Evolutionary conservation across 495 filamentous ascomycete genomes (phyloP).

Genomic region (Letharia columbiana): DNA sequence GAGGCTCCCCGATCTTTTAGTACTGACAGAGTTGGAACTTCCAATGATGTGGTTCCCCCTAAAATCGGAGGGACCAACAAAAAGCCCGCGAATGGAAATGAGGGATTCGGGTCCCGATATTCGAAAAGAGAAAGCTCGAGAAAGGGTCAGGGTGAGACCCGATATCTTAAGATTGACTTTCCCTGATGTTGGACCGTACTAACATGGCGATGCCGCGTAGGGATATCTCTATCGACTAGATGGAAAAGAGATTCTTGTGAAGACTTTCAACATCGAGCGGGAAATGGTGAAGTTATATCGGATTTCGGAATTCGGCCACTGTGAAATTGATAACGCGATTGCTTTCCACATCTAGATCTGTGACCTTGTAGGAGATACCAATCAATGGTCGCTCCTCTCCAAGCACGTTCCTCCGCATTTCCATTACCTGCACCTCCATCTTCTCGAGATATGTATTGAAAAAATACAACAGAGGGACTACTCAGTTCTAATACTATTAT

Average conservation of each 20-base stretch:
- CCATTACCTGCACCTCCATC: neutral
- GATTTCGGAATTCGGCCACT: neutral
- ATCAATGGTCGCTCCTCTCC: neutral
- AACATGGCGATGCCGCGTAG: neutral
- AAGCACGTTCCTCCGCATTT: neutral
- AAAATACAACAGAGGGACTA: neutral
- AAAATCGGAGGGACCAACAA: constrained; percentile 2
- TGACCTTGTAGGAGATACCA: constrained; percentile 1
- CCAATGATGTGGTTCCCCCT: constrained; percentile 6
- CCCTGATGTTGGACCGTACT: constrained; percentile 8
- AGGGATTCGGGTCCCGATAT: neutral
- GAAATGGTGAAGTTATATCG: constrained; percentile 4
- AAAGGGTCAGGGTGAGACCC: constrained; percentile 6
- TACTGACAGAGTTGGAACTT: constrained; percentile 5
- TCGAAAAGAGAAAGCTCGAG: constrained; percentile 3
- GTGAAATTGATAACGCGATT: constrained; percentile 6
- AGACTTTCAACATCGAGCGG: constrained; percentile 11
- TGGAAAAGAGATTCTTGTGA: constrained; percentile 6
- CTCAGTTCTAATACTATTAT: too few relatives aligned
- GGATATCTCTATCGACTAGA: constrained; percentile 4
- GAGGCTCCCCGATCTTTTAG: constrained; percentile 3
- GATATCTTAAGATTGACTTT: neutral
- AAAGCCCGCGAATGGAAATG: neutral
- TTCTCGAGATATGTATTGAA: neutral
- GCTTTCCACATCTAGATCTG: constrained; percentile 4